Evolutionary conservation across 2,329 filamentous ascomycete species (phyloP), one percentile per base, ranked within the genome.

Genomic region (Arthrobotrys sphaeroides): DNA sequence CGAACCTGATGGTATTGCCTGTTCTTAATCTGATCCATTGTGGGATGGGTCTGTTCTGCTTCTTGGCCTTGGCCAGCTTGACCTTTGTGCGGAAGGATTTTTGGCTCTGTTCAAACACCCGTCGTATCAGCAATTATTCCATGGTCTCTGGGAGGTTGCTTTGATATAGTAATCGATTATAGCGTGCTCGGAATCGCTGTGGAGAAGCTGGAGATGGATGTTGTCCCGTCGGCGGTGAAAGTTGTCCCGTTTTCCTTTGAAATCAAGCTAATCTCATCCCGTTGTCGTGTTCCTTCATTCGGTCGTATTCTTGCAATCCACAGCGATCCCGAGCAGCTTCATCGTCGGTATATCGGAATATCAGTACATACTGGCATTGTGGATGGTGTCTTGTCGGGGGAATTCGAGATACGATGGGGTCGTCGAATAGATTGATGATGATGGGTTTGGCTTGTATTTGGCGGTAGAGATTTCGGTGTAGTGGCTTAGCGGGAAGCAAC

Each of bases 61-160:
- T 98, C 90, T 98, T 94, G 85, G 95, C 95, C 90, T 94, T 97
- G 85, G 95, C 95, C 88, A 99, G 93, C 95, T 99, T 99, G 87
- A 96, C 91, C 94, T 99, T 99, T 87, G 94, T 97, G 86, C 94
- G 92, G 93, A 99, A 99, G 85, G 94, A 92, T 91, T 99, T 99
- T 89, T 99, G 93, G 91, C 91, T 94, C 94, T 98, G 85, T 84
- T 77, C 74, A 78, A 69, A 51, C 9, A 7, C 10, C 31, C 42
- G 36, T 33, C 24, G 28, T 20, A 51, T 55, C 43, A 55, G 57
- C 36, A 18, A 87, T 84, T 79, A n/a, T 22, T 31, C n/a, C 13
- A 6, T 33, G 10, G 40, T 55, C 20, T 49, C 24, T 16, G 16
- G n/a, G 26, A 61, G 24, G 3, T 2, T 47, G n/a, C n/a, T 9